These are phyloP conservation scores for Aspergillus japonicus DNA, from an alignment of 2,329 filamentous ascomycete species.

Conservation along the genomic window DNA sequence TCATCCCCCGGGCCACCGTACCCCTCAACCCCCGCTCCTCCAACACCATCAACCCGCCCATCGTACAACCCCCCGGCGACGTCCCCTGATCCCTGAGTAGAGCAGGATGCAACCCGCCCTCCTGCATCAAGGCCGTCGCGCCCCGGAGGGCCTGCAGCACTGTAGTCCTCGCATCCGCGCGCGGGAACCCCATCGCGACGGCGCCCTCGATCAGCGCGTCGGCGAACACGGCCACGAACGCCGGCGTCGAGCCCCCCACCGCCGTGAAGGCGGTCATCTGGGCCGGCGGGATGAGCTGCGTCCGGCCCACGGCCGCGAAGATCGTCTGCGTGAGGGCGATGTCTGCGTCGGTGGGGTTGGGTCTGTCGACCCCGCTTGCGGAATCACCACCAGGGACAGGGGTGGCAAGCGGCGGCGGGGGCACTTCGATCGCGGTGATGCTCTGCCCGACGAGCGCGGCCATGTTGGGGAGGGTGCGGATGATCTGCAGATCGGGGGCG, in stretches of 20 bases:
- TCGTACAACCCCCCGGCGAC: conserved; percentile 63
- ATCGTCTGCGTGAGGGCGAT: conserved; percentile 40
- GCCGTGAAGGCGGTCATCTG: conserved; percentile 60
- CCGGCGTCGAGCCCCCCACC: conserved; percentile 61
- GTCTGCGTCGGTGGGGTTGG: not conserved
- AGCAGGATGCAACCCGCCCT: conserved; percentile 60
- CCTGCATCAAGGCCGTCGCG: conserved; percentile 58
- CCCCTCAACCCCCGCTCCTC: conserved; percentile 59
- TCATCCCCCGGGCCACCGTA: conserved; percentile 54
- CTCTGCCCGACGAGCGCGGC: conserved; percentile 46
- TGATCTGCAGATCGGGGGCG: conserved; percentile 24
- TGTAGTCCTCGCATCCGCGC: conserved; percentile 60
- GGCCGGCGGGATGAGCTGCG: conserved; percentile 51
- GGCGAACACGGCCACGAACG: conserved; percentile 59
- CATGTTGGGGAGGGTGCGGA: conserved; percentile 49
- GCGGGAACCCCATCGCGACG: conserved; percentile 61
- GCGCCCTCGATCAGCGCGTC: conserved; percentile 62
- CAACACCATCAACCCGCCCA: conserved; percentile 59
- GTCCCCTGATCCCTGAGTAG: conserved; percentile 60
- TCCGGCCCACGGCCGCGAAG: conserved; percentile 52
- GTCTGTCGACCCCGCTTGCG: no score
- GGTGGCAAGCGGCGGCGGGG: conserved; percentile 33
- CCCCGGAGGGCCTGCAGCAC: conserved; percentile 63
- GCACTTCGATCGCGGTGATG: conserved; percentile 51
- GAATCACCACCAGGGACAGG: no score